Evolutionary conservation across 2,329 filamentous ascomycete genomes (phyloP), one percentile per base, ranked within the genome.

Genomic region (Aspergillus japonicus): DNA sequence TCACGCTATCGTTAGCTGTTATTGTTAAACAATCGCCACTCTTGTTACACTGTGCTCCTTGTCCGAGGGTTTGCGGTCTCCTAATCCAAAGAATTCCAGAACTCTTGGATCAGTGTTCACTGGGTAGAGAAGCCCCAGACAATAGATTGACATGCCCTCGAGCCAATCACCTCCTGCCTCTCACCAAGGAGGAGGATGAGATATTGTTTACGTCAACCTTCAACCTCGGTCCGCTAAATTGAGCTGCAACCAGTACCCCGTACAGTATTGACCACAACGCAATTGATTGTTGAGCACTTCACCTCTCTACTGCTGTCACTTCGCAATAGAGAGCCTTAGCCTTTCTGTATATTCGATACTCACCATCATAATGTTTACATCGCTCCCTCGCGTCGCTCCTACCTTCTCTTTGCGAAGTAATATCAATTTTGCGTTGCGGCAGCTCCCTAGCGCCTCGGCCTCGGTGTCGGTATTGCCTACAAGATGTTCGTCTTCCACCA

Each of bases 401-500:
- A 23, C 54, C 31, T 56, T 56, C 3, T 2, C 39, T 19, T 58
- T 62, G 19, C 62, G 59, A 49, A 48, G 49, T 44, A 49, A 60
- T 16, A 29, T 60, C 5, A 58, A 39, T 21, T 52, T 52, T 23
- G 49, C 50, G 10, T 54, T 51, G 11, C 58, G 57, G 8, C 63
- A 61, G 29, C 19, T 59, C n/a, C 53, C 58, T 21, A 68, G 54
- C 29, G 35, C 56, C 4, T 33, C 63, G 35, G 35, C 56, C 4
- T 33, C 63, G 5, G 50, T 44, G 33, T 54, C 59, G 11, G 47
- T 56, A 2, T 53, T 42, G 14, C 58, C 57, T n/a, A 56, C 56
- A 1, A 64, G 65, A 57, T 35, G 31, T 10, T 51, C 73, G 4
- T 68, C 70, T 19, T 64, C 57, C 3, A 71, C 65, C 1, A 33